These are phyloP conservation scores for Cokeromyces recurvatus DNA, from an alignment of 371 early-diverging fungal species.

Conservation along the genomic window DNA sequence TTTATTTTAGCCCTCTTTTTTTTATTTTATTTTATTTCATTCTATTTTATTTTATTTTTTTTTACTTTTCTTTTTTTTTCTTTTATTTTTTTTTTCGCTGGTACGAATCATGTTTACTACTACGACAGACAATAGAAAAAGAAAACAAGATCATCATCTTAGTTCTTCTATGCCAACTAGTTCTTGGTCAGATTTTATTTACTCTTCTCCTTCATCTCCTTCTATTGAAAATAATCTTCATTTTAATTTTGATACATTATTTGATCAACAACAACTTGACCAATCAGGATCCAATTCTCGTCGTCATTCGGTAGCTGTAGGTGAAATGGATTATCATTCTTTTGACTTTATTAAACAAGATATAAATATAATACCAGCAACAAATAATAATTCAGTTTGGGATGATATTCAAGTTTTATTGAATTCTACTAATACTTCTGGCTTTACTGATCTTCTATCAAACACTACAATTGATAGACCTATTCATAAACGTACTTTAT, in stretches of 20 bases:
- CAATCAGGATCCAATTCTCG: constrained; percentile 14
- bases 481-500: constrained; percentile 26
- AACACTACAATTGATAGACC: constrained; percentile 3
- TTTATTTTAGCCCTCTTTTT: constrained; percentile 1
- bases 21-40: neutral
- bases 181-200: constrained; percentile 33
- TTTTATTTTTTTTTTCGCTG: neutral
- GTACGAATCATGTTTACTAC: constrained; percentile 13
- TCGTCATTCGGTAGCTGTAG: constrained; percentile 28
- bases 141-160: constrained; percentile 17
- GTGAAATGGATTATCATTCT: constrained; percentile 22
- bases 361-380: constrained; percentile 1
- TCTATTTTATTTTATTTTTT: neutral
- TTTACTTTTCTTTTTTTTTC: neutral
- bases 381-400: constrained; percentile 1
- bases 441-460: too few species aligned
- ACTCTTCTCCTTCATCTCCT: constrained; percentile 30
- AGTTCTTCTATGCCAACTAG: constrained; percentile 16
- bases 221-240: constrained; percentile 3
- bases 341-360: constrained; percentile 19
- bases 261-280: constrained; percentile 14
- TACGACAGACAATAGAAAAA: constrained; percentile 17
- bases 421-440: neutral
- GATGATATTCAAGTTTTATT: constrained; percentile 7
- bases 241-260: constrained; percentile 9